Evolutionary conservation across 164 flowering plant genomes (phyloP).

Genomic region (Vitis labrusca): DNA sequence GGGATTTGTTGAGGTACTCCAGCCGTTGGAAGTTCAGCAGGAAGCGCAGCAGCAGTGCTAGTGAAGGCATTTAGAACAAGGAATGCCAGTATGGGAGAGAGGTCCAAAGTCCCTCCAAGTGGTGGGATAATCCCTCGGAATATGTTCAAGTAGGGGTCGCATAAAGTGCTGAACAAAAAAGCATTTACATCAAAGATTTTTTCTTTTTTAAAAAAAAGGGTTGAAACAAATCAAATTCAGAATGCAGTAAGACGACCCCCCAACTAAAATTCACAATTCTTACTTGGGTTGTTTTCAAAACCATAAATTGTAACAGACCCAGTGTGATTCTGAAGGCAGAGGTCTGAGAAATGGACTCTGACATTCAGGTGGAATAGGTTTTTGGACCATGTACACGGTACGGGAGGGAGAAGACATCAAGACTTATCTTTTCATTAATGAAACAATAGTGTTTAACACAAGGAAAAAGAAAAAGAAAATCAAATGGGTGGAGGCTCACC

Average conservation of each 20-base stretch:
- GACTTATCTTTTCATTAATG: neutral
- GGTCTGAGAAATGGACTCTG: too few relatives aligned
- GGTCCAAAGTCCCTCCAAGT: slow-evolving; percentile 88
- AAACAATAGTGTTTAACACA: neutral
- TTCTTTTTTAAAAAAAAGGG: too few relatives aligned
- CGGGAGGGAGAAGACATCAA: too few relatives aligned
- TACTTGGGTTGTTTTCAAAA: too few relatives aligned
- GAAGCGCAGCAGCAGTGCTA: slow-evolving; percentile 87
- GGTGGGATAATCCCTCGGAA: slow-evolving; percentile 96
- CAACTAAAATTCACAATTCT: too few relatives aligned
- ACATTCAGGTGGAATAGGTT: too few relatives aligned
- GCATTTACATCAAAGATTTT: too few relatives aligned
- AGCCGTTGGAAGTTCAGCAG: slow-evolving; percentile 72
- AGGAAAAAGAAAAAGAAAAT: neutral
- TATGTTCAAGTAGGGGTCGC: slow-evolving; percentile 95
- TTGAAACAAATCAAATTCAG: too few relatives aligned
- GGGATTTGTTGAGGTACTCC: slow-evolving; percentile 9
- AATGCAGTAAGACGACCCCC: too few relatives aligned
- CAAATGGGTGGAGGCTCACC: slow-evolving; percentile 35
- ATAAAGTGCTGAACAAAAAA: slow-evolving; percentile 65
- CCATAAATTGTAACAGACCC: too few relatives aligned
- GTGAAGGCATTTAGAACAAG: slow-evolving; percentile 83
- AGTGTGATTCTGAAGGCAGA: too few relatives aligned
- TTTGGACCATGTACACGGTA: too few relatives aligned
- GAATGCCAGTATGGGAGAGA: slow-evolving; percentile 90